phyloP scores from a whole-genome alignment of 2,329 filamentous ascomycete genomes.

The Cadophora gregata region DNA sequence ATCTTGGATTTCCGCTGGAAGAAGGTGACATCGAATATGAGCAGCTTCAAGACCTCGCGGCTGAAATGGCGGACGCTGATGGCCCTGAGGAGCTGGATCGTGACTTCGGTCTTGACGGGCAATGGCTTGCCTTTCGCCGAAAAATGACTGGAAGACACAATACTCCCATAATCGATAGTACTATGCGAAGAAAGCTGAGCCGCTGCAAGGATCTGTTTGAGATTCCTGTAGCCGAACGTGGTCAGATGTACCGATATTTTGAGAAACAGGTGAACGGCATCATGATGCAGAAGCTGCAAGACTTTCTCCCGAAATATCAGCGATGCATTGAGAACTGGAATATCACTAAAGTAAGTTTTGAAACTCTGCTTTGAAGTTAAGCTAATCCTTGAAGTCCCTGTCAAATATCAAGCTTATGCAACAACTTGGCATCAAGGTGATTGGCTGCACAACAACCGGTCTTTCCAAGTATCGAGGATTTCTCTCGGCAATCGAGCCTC shows the following conservation, averaged over 20 bases:
- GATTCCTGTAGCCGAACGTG: slow-evolving; percentile 38
- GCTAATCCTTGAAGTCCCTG: slow-evolving; percentile 32
- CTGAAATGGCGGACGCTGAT: slow-evolving; percentile 28
- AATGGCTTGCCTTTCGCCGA: slow-evolving; percentile 37
- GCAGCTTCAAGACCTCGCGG: slow-evolving; percentile 37
- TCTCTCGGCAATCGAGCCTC: slow-evolving; percentile 64
- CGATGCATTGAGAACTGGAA: slow-evolving; percentile 27
- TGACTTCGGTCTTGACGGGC: slow-evolving; percentile 35
- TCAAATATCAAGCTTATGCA: slow-evolving; percentile 52
- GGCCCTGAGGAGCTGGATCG: slow-evolving; percentile 31
- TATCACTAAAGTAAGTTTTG: slow-evolving; percentile 34
- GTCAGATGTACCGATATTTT: slow-evolving; percentile 42
- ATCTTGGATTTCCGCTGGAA: slow-evolving; percentile 39
- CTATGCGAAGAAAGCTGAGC: slow-evolving; percentile 32
- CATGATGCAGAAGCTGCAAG: slow-evolving; percentile 31
- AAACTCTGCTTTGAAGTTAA: not conserved
- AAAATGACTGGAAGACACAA: slow-evolving; percentile 36
- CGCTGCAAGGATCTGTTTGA: slow-evolving; percentile 36
- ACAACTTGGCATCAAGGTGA: slow-evolving; percentile 60
- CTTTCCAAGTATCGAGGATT: slow-evolving; percentile 71
- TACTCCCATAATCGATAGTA: slow-evolving; percentile 21
- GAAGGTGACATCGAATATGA: slow-evolving; percentile 41
- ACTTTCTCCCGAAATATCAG: slow-evolving; percentile 35
- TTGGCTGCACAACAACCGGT: slow-evolving; percentile 66
- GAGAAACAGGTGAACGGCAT: slow-evolving; percentile 36